Evolutionary conservation across 2,329 filamentous ascomycete species (phyloP).

Genomic region (Nigrograna mackinnonii): DNA sequence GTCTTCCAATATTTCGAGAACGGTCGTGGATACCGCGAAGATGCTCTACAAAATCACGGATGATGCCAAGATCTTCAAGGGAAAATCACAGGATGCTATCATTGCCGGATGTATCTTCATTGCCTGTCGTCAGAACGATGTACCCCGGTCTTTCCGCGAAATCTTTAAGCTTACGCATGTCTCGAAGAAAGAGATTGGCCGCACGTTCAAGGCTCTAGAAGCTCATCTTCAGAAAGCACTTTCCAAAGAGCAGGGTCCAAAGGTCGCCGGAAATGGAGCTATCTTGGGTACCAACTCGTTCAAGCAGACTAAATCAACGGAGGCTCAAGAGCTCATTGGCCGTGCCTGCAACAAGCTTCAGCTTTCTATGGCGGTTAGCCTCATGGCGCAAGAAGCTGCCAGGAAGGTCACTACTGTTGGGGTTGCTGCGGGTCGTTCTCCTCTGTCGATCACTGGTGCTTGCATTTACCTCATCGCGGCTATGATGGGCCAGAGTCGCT

Average conservation of each 20-base stretch:
- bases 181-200: slow-evolving; percentile 94
- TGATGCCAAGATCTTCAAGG: slow-evolving; percentile 91
- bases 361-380: slow-evolving; percentile 74
- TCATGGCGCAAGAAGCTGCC: slow-evolving; percentile 78
- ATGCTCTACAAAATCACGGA: slow-evolving; percentile 94
- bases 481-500: slow-evolving; percentile 76
- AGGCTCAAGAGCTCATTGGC: slow-evolving; percentile 80
- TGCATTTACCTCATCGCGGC: slow-evolving; percentile 96
- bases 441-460: slow-evolving; percentile 89
- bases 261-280: slow-evolving; percentile 40
- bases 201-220: slow-evolving; percentile 92
- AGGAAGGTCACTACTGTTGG: slow-evolving; percentile 76
- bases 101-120: slow-evolving; percentile 98
- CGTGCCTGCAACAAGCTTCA: slow-evolving; percentile 87
- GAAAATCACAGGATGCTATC: slow-evolving; percentile 90
- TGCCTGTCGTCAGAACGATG: slow-evolving; percentile 85
- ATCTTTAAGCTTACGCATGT: slow-evolving; percentile 93
- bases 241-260: slow-evolving; percentile 23
- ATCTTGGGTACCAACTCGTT: slow-evolving; percentile 61
- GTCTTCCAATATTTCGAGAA: slow-evolving; percentile 65
- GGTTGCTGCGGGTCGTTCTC: slow-evolving; percentile 87
- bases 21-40: slow-evolving; percentile 87
- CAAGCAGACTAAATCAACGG: slow-evolving; percentile 75
- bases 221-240: slow-evolving; percentile 76
- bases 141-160: slow-evolving; percentile 89